Base-by-base conservation (phyloP, 139 green algal species). In the Klebsormidium nitens region DNA sequence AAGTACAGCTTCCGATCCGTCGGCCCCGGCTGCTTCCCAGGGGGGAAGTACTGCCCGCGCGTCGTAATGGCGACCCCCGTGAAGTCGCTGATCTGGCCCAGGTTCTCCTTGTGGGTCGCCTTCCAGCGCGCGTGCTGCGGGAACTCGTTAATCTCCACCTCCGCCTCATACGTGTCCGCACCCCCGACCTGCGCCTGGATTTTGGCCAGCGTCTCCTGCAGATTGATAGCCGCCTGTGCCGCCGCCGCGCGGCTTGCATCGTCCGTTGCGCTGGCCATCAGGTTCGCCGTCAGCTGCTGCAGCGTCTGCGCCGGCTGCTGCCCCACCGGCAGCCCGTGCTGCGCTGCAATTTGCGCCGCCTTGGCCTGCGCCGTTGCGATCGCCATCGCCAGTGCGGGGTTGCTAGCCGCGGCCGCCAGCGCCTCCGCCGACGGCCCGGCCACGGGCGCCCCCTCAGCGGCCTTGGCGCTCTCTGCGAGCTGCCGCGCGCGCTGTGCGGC, bases 101-200 rank as follows among this genome's bases (percentile, higher is more conserved):
- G 81, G 2, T 87, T 88, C 19, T 97, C 89, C 52, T 88, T 87
- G 71, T 98, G 92, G 19, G 93, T 98, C 29, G 96, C 85, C 89
- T 96, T 81, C 60, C 66, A 84, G 34, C 78, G 56, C 19, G 78
- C 91, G 48, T 95, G 85, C 88, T 99, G 93, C 36, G 91, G 90
- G 84, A 99, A 98, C 84, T 99, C 93, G 70, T 99, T 99, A 83
- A 99, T 97, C 74, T 96, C 92, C 44, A 99, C 73, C 80, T 98
- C 93, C 6, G 84, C 76, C 73, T 95, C 86, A 78, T 88, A 97
- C 71, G 92, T 86, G 40, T 32, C 56, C 28, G 49, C 31, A 28
- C 59, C 52, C 3, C 26, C 35, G 6, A 44, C 64, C 36, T 79
- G n/a, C 5, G 44, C 29, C 11, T 69, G 46, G 3, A 79, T 19